phyloP scores from a whole-genome alignment of 73 alveolate genomes.

The Paramecium biaurelia region DNA sequence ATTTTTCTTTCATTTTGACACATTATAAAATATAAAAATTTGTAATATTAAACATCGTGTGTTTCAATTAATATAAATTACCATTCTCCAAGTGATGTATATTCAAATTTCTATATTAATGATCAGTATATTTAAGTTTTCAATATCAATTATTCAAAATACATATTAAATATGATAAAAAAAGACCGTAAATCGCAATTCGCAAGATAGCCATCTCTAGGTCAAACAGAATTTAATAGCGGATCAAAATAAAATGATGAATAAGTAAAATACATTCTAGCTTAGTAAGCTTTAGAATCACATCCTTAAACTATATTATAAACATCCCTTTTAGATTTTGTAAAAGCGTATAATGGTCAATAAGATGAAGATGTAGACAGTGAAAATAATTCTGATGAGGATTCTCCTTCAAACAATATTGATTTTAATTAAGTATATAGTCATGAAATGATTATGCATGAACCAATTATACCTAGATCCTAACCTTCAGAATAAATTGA shows the following conservation, averaged over 20 bases:
- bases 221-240: background rate
- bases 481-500: background rate
- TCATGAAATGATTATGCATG: background rate
- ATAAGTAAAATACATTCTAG: background rate
- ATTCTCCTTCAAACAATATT: background rate
- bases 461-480: background rate
- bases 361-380: background rate
- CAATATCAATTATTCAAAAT: background rate
- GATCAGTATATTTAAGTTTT: background rate
- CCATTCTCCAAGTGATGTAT: background rate
- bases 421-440: background rate
- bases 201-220: background rate
- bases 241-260: background rate
- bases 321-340: background rate
- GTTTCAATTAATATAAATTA: background rate
- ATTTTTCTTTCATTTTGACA: background rate
- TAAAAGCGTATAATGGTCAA: background rate
- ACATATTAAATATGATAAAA: background rate
- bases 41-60: background rate
- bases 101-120: background rate
- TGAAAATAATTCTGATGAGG: background rate
- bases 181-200: background rate
- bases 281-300: background rate
- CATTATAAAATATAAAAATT: background rate
- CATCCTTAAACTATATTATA: background rate